A percentile compares a stretch with the other conserved stretches of the same genome.
phyloP scores from a whole-genome alignment of 2,329 filamentous ascomycete species.

The Monosporascus sp. region DNA sequence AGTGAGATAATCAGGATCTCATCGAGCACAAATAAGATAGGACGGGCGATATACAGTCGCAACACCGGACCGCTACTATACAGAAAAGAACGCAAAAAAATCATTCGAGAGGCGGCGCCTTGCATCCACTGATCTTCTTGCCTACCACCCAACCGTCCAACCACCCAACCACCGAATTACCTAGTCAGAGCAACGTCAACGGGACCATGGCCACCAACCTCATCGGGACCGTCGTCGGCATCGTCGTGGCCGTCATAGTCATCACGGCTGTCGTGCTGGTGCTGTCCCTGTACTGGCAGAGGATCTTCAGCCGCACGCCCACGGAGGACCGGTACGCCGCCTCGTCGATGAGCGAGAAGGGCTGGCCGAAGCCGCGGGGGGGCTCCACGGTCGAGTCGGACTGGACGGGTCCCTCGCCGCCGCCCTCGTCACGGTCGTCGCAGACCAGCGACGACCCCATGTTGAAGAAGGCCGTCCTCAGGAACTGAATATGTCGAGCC shows the following conservation, averaged over 20 bases:
- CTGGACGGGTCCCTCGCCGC: neutral
- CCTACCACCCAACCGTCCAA: neutral
- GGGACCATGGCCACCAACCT: neutral
- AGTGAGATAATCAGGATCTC: neutral
- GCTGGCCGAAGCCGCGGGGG: neutral
- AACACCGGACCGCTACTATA: neutral
- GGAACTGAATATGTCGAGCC: neutral
- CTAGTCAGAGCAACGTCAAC: neutral
- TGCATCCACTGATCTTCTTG: neutral
- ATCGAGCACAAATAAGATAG: neutral
- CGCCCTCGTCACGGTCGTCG: neutral
- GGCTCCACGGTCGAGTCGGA: neutral
- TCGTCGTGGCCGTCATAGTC: neutral
- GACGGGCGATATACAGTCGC: neutral
- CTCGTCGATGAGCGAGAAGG: neutral
- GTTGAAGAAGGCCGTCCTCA: conserved; percentile 1
- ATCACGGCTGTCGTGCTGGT: neutral
- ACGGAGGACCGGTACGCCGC: neutral
- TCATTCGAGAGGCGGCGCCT: no score
- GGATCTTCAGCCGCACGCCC: neutral
- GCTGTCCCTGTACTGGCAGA: neutral
- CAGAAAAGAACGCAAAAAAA: neutral
- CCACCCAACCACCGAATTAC: neutral
- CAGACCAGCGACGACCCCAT: conserved; percentile 1
- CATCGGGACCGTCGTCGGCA: neutral